Percentiles rank a stretch among this genome's conserved stretches.
Conservation (phyloP, 306 rosid genomes). For the Biancaea sappan region DNA sequence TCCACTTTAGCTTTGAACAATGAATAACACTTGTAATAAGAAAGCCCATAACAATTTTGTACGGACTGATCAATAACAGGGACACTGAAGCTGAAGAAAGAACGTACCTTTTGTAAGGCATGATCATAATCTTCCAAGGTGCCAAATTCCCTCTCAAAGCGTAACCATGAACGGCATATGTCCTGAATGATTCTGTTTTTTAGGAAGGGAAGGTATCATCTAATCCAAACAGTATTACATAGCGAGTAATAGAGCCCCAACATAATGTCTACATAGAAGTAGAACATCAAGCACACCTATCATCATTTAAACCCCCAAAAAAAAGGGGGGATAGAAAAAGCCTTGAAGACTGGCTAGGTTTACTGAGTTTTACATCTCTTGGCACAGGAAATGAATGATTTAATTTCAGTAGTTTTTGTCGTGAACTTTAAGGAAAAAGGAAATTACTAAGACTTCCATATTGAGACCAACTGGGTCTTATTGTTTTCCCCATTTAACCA, state of each 20-base stretch:
- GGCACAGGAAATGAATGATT: conserved; percentile 19
- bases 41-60: not conserved
- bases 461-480: not conserved
- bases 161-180: conserved; percentile 86
- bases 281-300: conserved; percentile 5
- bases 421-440: not conserved
- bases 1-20: conserved; percentile 3
- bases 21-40: not conserved
- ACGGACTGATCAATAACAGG: not conserved
- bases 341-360: not conserved
- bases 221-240: conserved; percentile 55
- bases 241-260: conserved; percentile 27
- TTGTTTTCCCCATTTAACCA: not conserved
- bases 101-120: conserved; percentile 72
- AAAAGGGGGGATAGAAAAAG: not conserved
- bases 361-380: conserved; percentile 15
- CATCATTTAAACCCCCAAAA: not conserved
- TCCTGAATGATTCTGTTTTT: conserved; percentile 89
- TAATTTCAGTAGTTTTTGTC: not conserved
- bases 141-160: conserved; percentile 92
- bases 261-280: not conserved
- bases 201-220: conserved; percentile 79
- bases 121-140: conserved; percentile 78
- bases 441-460: not conserved
- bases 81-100: conserved; percentile 17